A percentile compares a stretch with the other conserved stretches of the same genome.
phyloP scores from a whole-genome alignment of 345 rosid species.

The Nephelium lappaceum region DNA sequence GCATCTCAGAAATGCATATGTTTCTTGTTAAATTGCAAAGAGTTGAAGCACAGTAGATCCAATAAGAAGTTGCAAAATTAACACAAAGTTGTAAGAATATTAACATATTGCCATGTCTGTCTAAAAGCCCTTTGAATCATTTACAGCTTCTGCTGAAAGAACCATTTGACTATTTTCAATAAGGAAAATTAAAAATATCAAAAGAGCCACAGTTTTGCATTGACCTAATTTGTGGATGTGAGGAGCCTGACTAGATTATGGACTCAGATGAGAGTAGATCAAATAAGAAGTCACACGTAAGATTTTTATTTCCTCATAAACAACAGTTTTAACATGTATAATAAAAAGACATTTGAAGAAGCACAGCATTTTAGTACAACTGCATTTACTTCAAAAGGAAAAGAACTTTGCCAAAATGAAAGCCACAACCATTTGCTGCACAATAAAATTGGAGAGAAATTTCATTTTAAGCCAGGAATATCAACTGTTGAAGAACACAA shows the following conservation, averaged over 20 bases:
- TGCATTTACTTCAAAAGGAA: background rate
- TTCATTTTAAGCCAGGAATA: background rate
- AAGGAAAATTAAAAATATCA: background rate
- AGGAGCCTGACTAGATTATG: background rate
- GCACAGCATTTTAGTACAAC: too few species aligned
- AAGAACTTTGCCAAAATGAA: background rate
- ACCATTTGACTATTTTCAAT: background rate
- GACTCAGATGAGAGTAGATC: background rate
- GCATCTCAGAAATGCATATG: background rate
- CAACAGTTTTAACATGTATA: too few species aligned
- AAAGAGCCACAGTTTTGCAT: background rate
- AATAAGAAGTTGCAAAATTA: background rate
- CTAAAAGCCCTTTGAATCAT: background rate
- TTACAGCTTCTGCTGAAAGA: background rate
- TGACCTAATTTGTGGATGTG: background rate
- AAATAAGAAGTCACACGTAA: background rate
- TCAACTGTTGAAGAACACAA: background rate
- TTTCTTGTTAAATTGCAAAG: background rate
- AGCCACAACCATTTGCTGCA: background rate
- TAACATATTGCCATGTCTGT: background rate
- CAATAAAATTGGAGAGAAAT: background rate
- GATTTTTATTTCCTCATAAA: background rate
- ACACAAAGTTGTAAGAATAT: background rate
- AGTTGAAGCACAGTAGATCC: background rate
- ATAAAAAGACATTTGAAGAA: background rate